Conservation (phyloP, 2,329 filamentous ascomycete species). For the Alternaria triticina region DNA sequence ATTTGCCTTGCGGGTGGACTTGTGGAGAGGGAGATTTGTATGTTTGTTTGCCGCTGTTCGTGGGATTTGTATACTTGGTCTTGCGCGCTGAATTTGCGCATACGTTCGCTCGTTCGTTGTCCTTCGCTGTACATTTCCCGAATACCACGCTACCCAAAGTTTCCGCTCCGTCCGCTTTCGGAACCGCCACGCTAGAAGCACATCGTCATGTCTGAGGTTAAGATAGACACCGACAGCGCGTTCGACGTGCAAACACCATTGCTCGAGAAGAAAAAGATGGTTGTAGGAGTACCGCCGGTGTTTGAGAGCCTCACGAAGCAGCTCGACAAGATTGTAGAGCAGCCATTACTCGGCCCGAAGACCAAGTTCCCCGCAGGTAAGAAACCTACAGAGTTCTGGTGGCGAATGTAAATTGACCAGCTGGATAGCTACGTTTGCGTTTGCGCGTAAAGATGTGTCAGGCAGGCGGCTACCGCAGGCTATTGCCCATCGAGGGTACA, state of each 20-base stretch:
- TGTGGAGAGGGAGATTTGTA: not conserved
- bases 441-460: constrained; percentile 43
- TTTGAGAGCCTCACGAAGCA: constrained; percentile 45
- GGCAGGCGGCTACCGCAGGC: constrained; percentile 65
- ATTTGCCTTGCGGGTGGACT: not conserved
- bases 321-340: constrained; percentile 43
- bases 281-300: constrained; percentile 45
- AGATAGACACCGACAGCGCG: constrained; percentile 17
- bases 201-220: constrained; percentile 27
- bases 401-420: constrained; percentile 20
- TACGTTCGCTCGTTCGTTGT: not conserved
- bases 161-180: constrained; percentile 17
- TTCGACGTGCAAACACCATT: constrained; percentile 41
- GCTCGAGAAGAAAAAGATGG: constrained; percentile 48
- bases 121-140: not conserved
- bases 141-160: constrained; percentile 7
- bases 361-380: constrained; percentile 39
- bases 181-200: constrained; percentile 10
- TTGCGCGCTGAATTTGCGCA: not conserved
- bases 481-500: constrained; percentile 82
- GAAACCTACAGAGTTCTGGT: not conserved
- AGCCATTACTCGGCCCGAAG: constrained; percentile 41
- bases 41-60: not conserved
- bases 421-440: constrained; percentile 42
- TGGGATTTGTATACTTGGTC: not conserved